Conservation (phyloP, 2,329 filamentous ascomycete genomes). For the Penicillium sp. region DNA sequence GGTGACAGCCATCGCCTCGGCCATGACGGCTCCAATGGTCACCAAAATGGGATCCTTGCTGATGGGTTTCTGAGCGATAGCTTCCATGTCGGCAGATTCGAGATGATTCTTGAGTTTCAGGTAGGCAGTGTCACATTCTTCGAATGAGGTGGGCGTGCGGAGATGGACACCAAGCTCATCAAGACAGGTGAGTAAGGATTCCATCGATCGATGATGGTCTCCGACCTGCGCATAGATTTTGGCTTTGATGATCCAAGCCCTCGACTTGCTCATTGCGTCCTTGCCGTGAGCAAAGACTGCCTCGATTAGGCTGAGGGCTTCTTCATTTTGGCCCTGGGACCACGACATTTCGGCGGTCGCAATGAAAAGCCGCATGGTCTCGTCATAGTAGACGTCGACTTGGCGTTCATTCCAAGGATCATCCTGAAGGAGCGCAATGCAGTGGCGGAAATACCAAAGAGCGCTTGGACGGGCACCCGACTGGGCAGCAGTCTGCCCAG, state of each 20-base stretch:
- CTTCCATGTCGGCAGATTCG: conserved; percentile 60
- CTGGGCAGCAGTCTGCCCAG: conserved; percentile 78
- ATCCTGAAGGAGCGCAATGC: conserved; percentile 78
- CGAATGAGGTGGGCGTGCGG: conserved; percentile 69
- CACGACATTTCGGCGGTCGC: conserved; percentile 82
- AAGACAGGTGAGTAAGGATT: conserved; percentile 73
- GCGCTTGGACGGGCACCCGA: conserved; percentile 83
- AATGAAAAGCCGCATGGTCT: conserved; percentile 80
- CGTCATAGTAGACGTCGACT: conserved; percentile 80
- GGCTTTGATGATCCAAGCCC: conserved; percentile 82
- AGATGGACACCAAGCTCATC: conserved; percentile 71
- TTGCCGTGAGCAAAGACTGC: conserved; percentile 73
- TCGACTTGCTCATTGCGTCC: conserved; percentile 77
- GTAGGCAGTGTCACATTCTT: conserved; percentile 79
- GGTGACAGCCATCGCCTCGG: conserved; percentile 63
- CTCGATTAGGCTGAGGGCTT: conserved; percentile 71
- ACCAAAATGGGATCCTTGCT: conserved; percentile 51
- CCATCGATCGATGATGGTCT: conserved; percentile 71
- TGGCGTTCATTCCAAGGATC: conserved; percentile 74
- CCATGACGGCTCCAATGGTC: conserved; percentile 60
- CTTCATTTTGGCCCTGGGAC: conserved; percentile 73
- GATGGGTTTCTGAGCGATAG: conserved; percentile 47
- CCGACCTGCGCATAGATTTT: conserved; percentile 78
- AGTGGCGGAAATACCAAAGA: conserved; percentile 78
- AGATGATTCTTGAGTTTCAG: conserved; percentile 66